Conservation (phyloP, 345 rosid species). For the Hibiscus tridactylites region DNA sequence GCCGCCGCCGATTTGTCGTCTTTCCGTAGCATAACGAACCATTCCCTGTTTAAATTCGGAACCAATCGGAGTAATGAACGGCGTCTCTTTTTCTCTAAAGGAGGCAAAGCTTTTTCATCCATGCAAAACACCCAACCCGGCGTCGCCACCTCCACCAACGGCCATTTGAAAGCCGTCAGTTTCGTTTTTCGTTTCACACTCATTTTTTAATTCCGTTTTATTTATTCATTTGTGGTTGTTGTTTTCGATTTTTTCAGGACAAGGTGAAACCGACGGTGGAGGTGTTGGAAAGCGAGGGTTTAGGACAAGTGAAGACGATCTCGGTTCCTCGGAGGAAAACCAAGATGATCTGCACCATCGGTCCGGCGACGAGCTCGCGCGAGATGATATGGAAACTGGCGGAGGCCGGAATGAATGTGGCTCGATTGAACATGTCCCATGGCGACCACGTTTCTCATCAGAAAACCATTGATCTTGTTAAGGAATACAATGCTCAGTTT, state of each 20-base stretch:
- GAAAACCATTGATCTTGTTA: slow-evolving; percentile 80
- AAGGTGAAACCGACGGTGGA: slow-evolving; percentile 27
- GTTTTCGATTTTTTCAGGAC: slow-evolving; percentile 21
- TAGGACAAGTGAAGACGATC: slow-evolving; percentile 25
- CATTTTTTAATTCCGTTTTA: neutral
- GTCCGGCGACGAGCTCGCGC: slow-evolving; percentile 88
- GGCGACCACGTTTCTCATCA: slow-evolving; percentile 92
- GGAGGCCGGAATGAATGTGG: slow-evolving; percentile 89
- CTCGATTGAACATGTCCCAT: slow-evolving; percentile 93
- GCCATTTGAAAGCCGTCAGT: slow-evolving; percentile 41
- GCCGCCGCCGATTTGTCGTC: slow-evolving; percentile 36
- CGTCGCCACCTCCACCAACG: slow-evolving; percentile 26
- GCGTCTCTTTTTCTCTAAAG: slow-evolving; percentile 13
- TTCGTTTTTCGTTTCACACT: neutral
- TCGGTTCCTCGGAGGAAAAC: slow-evolving; percentile 56
- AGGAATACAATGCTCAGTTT: slow-evolving; percentile 79
- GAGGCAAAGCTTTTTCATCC: slow-evolving; percentile 24
- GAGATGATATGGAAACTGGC: slow-evolving; percentile 98
- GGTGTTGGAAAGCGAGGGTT: slow-evolving; percentile 17
- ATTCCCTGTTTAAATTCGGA: slow-evolving; percentile 13
- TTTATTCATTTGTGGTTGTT: neutral
- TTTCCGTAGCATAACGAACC: slow-evolving; percentile 22
- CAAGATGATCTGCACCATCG: slow-evolving; percentile 90
- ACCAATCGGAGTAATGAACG: slow-evolving; percentile 1
- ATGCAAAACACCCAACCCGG: slow-evolving; percentile 14